Evolutionary conservation across 148 eudicot species (phyloP).

Genomic region (Nyssa sinensis): DNA sequence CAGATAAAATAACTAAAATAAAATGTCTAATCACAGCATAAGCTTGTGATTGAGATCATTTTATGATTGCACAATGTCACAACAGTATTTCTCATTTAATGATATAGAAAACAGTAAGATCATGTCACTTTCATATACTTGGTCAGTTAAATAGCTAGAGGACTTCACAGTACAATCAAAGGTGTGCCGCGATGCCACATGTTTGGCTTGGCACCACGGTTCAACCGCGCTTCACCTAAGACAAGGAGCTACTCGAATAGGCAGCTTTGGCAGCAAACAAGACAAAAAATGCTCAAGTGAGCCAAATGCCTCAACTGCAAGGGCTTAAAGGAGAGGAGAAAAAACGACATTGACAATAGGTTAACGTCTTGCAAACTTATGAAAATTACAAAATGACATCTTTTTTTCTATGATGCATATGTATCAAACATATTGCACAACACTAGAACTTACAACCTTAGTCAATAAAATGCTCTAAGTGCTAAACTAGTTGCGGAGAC

Average conservation of each 20-base stretch:
- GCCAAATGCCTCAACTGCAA: background rate
- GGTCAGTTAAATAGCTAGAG: background rate
- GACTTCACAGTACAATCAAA: background rate
- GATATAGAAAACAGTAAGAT: background rate
- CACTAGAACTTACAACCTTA: too few relatives aligned
- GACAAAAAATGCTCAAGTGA: background rate
- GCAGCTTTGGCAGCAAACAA: background rate
- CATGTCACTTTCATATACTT: background rate
- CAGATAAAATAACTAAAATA: conserved; percentile 5
- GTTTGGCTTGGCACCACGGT: too few relatives aligned
- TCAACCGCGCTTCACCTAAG: background rate
- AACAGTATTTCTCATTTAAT: background rate
- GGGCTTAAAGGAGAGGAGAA: background rate
- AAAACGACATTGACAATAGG: background rate
- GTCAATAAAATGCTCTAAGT: too few relatives aligned
- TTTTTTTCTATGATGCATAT: too few relatives aligned
- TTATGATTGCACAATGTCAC: background rate
- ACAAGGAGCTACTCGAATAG: background rate
- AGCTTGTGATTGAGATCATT: background rate
- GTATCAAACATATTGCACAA: too few relatives aligned
- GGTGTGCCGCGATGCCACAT: too few relatives aligned
- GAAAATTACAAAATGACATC: too few relatives aligned
- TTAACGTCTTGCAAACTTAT: too few relatives aligned
- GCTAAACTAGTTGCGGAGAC: too few relatives aligned
- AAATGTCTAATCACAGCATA: background rate